Conservation (phyloP, 2,329 filamentous ascomycete species). For the Aureobasidium sp. region DNA sequence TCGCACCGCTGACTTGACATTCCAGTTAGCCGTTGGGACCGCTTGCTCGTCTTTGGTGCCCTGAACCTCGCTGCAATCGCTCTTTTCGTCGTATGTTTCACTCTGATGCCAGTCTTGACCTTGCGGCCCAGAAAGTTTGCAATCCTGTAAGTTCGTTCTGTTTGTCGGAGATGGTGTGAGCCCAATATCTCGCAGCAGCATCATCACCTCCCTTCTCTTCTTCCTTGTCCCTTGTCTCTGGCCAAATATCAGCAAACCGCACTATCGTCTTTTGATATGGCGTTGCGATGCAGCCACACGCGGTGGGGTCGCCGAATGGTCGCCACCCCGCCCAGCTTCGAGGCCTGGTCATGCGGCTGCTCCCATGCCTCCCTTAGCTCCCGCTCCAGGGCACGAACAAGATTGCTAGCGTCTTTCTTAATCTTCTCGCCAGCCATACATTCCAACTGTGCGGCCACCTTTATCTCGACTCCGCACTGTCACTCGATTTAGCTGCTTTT, state of each 20-base stretch:
- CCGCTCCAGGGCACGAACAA: constrained; percentile 15
- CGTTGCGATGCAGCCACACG: constrained; percentile 9
- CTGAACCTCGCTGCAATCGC: constrained; percentile 84
- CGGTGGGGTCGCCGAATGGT: constrained; percentile 12
- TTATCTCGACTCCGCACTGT: constrained; percentile 8
- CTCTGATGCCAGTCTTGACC: constrained; percentile 75
- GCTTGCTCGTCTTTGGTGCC: constrained; percentile 81
- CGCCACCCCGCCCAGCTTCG: constrained; percentile 10
- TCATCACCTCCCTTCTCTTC: not conserved
- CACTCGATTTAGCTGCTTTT: constrained; percentile 15
- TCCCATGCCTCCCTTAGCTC: constrained; percentile 20
- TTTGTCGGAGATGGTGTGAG: constrained; percentile 2
- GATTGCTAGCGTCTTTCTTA: constrained; percentile 15
- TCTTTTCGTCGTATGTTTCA: constrained; percentile 91
- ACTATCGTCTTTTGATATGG: constrained; percentile 6
- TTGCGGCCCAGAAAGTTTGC: constrained; percentile 88
- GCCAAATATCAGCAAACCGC: not conserved
- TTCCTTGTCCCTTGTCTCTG: not conserved
- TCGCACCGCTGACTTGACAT: constrained; percentile 15
- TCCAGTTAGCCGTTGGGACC: constrained; percentile 94
- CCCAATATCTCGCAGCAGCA: constrained; percentile 13
- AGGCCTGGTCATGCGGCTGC: constrained; percentile 20
- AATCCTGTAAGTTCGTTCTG: constrained; percentile 71
- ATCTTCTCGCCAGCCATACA: constrained; percentile 13
- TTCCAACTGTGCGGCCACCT: constrained; percentile 11